These are phyloP conservation scores for Salix suchowensis DNA, from an alignment of 345 rosid species.

Conservation along the genomic window DNA sequence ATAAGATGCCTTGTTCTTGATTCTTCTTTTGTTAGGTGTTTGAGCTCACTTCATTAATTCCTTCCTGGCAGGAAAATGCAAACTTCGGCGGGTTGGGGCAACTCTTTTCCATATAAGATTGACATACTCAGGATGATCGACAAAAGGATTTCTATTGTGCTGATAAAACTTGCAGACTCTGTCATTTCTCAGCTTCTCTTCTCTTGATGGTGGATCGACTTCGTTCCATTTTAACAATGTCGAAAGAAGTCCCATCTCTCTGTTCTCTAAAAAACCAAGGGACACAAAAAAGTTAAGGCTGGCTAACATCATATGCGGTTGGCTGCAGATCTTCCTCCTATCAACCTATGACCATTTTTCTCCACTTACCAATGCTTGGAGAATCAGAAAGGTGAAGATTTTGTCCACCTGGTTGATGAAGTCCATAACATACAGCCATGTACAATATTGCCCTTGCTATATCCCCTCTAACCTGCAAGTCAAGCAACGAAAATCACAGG, in stretches of 20 bases:
- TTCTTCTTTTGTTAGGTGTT: neutral
- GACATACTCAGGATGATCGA: conserved; percentile 20
- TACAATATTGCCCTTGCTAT: conserved; percentile 21
- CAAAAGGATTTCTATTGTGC: conserved; percentile 16
- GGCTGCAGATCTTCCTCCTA: neutral
- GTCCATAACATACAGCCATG: conserved; percentile 21
- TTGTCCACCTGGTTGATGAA: conserved; percentile 14
- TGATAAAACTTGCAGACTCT: conserved; percentile 20
- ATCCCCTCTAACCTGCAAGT: conserved; percentile 23
- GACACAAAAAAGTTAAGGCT: neutral
- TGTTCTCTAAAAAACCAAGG: neutral
- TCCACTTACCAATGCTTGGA: conserved; percentile 15
- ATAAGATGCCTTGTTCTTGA: neutral
- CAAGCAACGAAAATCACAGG: neutral
- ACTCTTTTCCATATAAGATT: conserved; percentile 9
- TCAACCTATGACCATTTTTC: neutral
- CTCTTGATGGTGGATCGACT: conserved; percentile 14
- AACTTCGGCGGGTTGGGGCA: neutral
- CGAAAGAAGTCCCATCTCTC: conserved; percentile 22
- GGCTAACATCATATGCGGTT: neutral
- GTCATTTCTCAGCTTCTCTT: conserved; percentile 22
- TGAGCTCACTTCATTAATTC: neutral
- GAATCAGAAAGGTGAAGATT: conserved; percentile 20
- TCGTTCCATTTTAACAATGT: conserved; percentile 19
- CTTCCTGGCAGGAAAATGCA: neutral